A percentile compares a stretch with the other conserved stretches of the same genome.
Conservation (phyloP, 371 early-diverging fungal species). For the Mortierella sp. region DNA sequence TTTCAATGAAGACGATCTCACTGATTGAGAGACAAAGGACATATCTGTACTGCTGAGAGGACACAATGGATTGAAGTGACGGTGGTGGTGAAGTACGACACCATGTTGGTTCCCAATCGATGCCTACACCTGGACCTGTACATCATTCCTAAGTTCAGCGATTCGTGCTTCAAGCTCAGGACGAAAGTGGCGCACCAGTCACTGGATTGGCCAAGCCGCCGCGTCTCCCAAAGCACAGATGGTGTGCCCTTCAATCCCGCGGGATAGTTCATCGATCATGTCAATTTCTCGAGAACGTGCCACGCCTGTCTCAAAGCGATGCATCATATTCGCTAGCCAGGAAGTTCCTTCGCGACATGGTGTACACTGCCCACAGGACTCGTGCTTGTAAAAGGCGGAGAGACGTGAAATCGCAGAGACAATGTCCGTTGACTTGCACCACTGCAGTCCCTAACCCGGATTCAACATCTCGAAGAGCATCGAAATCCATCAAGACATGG, state of each 20-base stretch:
- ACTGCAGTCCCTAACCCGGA: conserved; percentile 97
- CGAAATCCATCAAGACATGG: conserved; percentile 97
- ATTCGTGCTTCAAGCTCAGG: conserved; percentile 93
- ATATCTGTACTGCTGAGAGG: too few relatives aligned
- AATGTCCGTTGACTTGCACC: conserved; percentile 95
- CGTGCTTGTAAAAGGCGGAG: conserved; percentile 95
- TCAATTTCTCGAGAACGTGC: conserved; percentile 91
- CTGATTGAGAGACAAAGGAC: not conserved
- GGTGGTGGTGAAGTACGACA: too few relatives aligned
- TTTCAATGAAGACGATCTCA: conserved; percentile 7
- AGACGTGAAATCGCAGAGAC: conserved; percentile 93
- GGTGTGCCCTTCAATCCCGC: conserved; percentile 98
- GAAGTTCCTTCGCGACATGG: conserved; percentile 97
- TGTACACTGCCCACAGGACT: conserved; percentile 98
- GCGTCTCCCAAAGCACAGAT: conserved; percentile 99
- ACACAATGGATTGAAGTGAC: too few relatives aligned
- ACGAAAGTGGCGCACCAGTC: conserved; percentile 94
- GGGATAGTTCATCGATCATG: conserved; percentile 88
- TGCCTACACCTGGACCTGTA: conserved; percentile 26
- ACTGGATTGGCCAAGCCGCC: conserved; percentile 98
- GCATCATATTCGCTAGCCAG: conserved; percentile 97
- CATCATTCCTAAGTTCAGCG: conserved; percentile 60
- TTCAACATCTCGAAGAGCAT: conserved; percentile 92
- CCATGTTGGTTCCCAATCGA: not conserved
- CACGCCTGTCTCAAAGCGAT: conserved; percentile 91